A percentile compares a stretch with the other conserved stretches of the same genome.
Conservation (phyloP, 805 yeast species). For the Sungouiella blattae region DNA sequence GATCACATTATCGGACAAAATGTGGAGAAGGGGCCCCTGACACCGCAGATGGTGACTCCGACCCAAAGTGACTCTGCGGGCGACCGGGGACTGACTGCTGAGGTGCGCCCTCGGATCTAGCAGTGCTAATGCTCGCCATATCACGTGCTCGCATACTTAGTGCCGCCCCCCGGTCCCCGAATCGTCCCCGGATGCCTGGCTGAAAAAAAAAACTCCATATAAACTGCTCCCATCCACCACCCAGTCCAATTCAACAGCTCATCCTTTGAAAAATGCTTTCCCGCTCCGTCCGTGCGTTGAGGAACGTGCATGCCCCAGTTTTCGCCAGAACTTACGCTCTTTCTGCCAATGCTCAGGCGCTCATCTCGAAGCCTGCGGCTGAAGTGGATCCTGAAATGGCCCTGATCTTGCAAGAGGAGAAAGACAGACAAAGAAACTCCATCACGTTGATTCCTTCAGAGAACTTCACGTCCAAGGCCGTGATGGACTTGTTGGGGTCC, state of each 20-base stretch:
- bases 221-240: background rate
- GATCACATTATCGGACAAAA: no score
- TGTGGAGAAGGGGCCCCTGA: no score
- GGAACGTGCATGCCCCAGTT: conserved; percentile 14
- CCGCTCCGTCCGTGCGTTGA: conserved; percentile 24
- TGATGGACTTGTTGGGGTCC: conserved; percentile 90
- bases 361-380: conserved; percentile 58
- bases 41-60: no score
- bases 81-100: conserved; percentile 1
- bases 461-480: conserved; percentile 93
- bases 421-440: conserved; percentile 84
- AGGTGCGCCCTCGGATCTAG: background rate
- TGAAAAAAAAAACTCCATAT: conserved; percentile 1
- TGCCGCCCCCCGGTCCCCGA: no score
- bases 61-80: no score
- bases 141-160: conserved; percentile 1
- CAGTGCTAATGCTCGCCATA: background rate
- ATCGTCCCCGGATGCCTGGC: background rate
- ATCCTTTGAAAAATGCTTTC: conserved; percentile 23
- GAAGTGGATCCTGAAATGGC: conserved; percentile 86
- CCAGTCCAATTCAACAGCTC: background rate
- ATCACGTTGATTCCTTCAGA: conserved; percentile 93
- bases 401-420: conserved; percentile 71
- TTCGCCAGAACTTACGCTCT: conserved; percentile 52
- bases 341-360: conserved; percentile 59